A percentile compares a stretch with the other conserved stretches of the same genome.
Conservation (phyloP, 768 basidiomycete genomes). For the Erythrobasidium yunnanense region DNA sequence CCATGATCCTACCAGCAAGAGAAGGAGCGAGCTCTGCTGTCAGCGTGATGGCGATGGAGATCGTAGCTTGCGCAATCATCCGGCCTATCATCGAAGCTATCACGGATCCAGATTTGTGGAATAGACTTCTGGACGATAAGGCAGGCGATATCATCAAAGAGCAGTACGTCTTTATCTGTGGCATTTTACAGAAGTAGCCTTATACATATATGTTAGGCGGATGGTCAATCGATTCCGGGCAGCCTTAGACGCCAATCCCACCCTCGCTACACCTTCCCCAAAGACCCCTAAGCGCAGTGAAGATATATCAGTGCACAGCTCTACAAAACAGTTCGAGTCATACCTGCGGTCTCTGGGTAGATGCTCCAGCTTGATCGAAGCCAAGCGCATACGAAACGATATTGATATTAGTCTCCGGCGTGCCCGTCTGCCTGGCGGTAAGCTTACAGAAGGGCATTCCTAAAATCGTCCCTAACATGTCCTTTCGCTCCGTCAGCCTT, state of each 20-base stretch:
- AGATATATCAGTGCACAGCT: constrained; percentile 67
- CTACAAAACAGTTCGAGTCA: constrained; percentile 66
- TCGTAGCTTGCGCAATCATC: constrained; percentile 67
- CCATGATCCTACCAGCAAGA: constrained; percentile 60
- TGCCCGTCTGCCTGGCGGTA: constrained; percentile 51
- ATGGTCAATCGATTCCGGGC: constrained; percentile 36
- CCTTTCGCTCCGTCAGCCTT: neutral
- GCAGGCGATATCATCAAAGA: constrained; percentile 62
- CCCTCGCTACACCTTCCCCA: neutral
- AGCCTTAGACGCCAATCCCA: constrained; percentile 32
- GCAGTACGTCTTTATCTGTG: constrained; percentile 46
- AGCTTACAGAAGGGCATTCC: no score
- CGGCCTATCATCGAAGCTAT: constrained; percentile 86
- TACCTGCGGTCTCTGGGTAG: constrained; percentile 56
- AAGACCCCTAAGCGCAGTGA: neutral
- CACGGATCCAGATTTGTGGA: constrained; percentile 95
- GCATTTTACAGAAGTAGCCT: neutral
- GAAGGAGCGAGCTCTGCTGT: constrained; percentile 63
- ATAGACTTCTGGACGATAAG: constrained; percentile 79
- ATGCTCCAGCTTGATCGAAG: constrained; percentile 73
- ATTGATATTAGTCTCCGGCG: constrained; percentile 46
- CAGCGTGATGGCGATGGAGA: constrained; percentile 64
- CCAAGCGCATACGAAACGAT: constrained; percentile 80
- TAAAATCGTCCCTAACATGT: neutral
- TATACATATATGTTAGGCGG: constrained; percentile 13